A percentile compares a stretch with the other conserved stretches of the same genome.
Evolutionary conservation across 2,329 filamentous ascomycete genomes (phyloP).

Genomic region (Neonectria neomacrospora): DNA sequence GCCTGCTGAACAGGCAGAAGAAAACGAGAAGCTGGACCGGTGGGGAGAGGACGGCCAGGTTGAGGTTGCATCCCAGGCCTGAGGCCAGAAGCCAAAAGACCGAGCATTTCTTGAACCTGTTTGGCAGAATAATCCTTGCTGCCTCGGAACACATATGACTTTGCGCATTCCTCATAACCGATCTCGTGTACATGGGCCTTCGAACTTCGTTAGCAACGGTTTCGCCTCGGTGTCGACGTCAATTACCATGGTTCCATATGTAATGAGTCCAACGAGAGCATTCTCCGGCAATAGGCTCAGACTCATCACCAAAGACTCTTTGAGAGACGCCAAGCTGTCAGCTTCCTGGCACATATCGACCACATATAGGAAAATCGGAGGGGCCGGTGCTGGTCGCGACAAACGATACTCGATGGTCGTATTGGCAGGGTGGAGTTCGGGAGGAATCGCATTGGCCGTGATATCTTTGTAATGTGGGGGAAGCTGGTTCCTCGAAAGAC

Average conservation of each 20-base stretch:
- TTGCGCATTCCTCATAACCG: constrained; percentile 96
- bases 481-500: constrained; percentile 82
- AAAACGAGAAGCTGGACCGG: constrained; percentile 88
- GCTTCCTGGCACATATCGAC: constrained; percentile 91
- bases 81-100: constrained; percentile 76
- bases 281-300: constrained; percentile 84
- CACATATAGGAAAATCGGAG: constrained; percentile 87
- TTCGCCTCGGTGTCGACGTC: neutral
- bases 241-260: constrained; percentile 90
- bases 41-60: constrained; percentile 78
- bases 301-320: constrained; percentile 88
- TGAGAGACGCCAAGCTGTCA: constrained; percentile 83
- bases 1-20: constrained; percentile 93
- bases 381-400: constrained; percentile 82
- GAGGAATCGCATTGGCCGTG: constrained; percentile 82
- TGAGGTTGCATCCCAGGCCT: constrained; percentile 80
- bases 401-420: constrained; percentile 92
- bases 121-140: constrained; percentile 99
- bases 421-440: constrained; percentile 82
- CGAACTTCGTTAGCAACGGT: constrained; percentile 36
- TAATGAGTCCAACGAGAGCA: constrained; percentile 84
- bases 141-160: constrained; percentile 97
- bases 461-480: constrained; percentile 93
- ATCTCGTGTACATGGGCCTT: constrained; percentile 97
- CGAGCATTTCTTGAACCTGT: constrained; percentile 99